These are phyloP conservation scores for Aspergillus carlsbadensis DNA, from an alignment of 495 filamentous ascomycete species.

Conservation along the genomic window DNA sequence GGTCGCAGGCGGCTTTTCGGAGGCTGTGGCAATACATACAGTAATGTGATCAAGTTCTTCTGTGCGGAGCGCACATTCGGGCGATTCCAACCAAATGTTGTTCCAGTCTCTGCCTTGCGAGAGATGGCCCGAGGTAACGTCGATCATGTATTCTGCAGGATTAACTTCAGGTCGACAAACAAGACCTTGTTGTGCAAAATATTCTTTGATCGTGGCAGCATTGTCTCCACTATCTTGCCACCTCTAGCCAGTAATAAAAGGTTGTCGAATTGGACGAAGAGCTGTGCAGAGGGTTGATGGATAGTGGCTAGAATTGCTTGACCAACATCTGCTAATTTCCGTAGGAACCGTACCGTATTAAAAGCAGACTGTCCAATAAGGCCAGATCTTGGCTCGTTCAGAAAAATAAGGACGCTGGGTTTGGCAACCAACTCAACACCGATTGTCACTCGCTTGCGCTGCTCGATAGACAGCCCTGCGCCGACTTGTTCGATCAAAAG, in stretches of 20 bases:
- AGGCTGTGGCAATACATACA: too few species aligned
- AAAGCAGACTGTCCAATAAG: constrained; percentile 63
- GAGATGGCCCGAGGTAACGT: constrained; percentile 58
- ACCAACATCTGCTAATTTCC: constrained; percentile 64
- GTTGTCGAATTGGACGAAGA: constrained; percentile 73
- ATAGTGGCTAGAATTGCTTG: constrained; percentile 74
- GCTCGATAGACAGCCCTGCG: constrained; percentile 55
- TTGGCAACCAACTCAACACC: constrained; percentile 67
- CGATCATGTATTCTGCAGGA: constrained; percentile 91
- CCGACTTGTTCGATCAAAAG: constrained; percentile 53
- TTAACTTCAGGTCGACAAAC: constrained; percentile 71
- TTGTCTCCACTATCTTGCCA: constrained; percentile 67
- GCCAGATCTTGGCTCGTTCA: constrained; percentile 76
- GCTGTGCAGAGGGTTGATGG: constrained; percentile 69
- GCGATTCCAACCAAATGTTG: constrained; percentile 60
- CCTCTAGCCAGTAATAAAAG: constrained; percentile 66
- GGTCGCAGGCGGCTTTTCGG: too few species aligned
- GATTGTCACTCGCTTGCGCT: constrained; percentile 64
- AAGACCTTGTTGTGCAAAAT: constrained; percentile 75
- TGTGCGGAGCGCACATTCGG: constrained; percentile 42
- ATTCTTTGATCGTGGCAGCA: constrained; percentile 57
- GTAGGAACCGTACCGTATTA: constrained; percentile 61
- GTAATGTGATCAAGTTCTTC: too few species aligned
- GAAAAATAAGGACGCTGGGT: constrained; percentile 67
- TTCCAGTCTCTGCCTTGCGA: constrained; percentile 54